phyloP scores from a whole-genome alignment of 2,329 filamentous ascomycete species.

The Acrocalymma vagum region DNA sequence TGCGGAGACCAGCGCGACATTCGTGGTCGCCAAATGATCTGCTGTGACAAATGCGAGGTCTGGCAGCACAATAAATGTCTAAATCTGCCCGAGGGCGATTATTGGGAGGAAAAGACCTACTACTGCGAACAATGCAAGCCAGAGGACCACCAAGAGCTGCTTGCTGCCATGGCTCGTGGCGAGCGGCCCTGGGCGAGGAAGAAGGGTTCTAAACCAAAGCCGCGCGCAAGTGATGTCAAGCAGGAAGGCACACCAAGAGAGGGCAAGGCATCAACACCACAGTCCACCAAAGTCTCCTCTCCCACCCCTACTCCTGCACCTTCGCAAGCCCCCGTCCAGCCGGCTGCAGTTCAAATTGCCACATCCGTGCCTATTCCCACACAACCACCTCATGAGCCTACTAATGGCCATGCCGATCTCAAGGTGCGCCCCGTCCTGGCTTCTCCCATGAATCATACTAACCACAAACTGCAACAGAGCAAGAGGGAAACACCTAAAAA shows the following conservation, averaged over 20 bases:
- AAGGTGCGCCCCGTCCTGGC: slow-evolving; percentile 25
- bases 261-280: slow-evolving; percentile 24
- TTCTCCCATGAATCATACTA: background rate
- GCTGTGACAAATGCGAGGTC: slow-evolving; percentile 88
- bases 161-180: slow-evolving; percentile 79
- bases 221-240: slow-evolving; percentile 68
- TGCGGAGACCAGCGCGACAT: slow-evolving; percentile 85
- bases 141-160: slow-evolving; percentile 79
- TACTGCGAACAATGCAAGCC: slow-evolving; percentile 92
- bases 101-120: slow-evolving; percentile 66
- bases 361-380: slow-evolving; percentile 18
- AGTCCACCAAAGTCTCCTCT: slow-evolving; percentile 19
- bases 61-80: slow-evolving; percentile 99
- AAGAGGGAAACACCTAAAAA: slow-evolving; percentile 33
- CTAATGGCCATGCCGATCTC: slow-evolving; percentile 33
- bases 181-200: slow-evolving; percentile 82
- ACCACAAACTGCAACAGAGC: slow-evolving; percentile 17
- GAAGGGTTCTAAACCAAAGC: slow-evolving; percentile 68
- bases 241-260: slow-evolving; percentile 54
- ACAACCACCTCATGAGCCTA: slow-evolving; percentile 19
- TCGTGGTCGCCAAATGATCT: slow-evolving; percentile 91
- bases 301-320: slow-evolving; percentile 19
- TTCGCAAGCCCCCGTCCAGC: slow-evolving; percentile 17
- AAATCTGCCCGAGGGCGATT: slow-evolving; percentile 77
- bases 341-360: slow-evolving; percentile 18